These are phyloP conservation scores for Thinopyrum elongatum DNA, from an alignment of 176 grass and related monocot species.

Conservation along the genomic window DNA sequence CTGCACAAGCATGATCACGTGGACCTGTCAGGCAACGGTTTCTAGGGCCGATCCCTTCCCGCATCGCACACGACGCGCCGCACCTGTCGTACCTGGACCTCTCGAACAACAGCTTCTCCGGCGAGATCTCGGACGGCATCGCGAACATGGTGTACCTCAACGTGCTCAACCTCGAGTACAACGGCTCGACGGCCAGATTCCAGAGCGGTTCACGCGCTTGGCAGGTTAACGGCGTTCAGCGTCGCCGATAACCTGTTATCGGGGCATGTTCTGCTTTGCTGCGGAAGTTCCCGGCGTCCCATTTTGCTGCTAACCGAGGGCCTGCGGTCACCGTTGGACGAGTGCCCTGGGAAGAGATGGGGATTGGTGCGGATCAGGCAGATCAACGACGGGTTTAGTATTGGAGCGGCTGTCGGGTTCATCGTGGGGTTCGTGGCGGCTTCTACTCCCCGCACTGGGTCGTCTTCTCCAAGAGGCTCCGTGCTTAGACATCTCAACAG, in stretches of 20 bases:
- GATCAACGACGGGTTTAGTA: not conserved
- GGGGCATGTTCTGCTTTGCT: not conserved
- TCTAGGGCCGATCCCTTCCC: slow-evolving; percentile 26
- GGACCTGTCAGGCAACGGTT: slow-evolving; percentile 10
- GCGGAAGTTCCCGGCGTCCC: not conserved
- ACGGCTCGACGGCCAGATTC: slow-evolving; percentile 35
- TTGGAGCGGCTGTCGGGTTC: slow-evolving; percentile 6
- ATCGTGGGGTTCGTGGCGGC: not conserved
- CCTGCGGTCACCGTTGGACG: not conserved
- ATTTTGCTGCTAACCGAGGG: not conserved
- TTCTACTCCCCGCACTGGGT: not conserved
- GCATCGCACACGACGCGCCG: slow-evolving; percentile 4
- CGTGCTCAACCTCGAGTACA: slow-evolving; percentile 37
- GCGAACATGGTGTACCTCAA: not conserved
- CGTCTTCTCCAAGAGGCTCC: not conserved
- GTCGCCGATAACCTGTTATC: slow-evolving; percentile 30
- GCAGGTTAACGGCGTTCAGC: not conserved
- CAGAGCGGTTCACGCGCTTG: fast-evolving
- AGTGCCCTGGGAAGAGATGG: not conserved
- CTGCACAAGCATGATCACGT: too few relatives aligned
- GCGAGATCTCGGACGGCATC: slow-evolving; percentile 30
- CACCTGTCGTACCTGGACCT: slow-evolving; percentile 35
- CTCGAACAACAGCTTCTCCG: slow-evolving; percentile 49
- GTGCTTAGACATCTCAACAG: too few relatives aligned
- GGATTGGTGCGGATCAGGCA: not conserved